Conservation (phyloP, 192 early-diverging fungal species). For the Backusella psychrophila region DNA sequence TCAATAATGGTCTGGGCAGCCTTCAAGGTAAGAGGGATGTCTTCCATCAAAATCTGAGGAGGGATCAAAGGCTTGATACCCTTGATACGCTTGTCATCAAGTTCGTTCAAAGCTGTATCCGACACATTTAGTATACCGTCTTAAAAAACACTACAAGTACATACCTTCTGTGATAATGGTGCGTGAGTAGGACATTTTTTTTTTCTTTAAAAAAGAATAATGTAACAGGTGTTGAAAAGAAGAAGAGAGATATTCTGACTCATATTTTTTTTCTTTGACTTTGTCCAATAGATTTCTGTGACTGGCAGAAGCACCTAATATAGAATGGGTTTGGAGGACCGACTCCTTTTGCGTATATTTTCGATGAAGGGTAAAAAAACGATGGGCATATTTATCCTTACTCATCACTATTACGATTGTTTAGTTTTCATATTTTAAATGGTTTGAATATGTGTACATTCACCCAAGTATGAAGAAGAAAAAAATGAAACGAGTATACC, state of each 20-base stretch:
- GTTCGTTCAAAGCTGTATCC: slow-evolving; percentile 77
- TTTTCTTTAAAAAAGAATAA: neutral
- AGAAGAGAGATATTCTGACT: neutral
- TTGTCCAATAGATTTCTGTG: slow-evolving; percentile 1
- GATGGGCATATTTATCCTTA: too few species aligned
- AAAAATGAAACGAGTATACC: neutral
- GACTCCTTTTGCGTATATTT: neutral
- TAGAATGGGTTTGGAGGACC: neutral
- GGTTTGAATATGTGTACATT: neutral
- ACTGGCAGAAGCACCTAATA: neutral
- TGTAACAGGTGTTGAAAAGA: neutral
- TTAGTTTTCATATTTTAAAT: neutral
- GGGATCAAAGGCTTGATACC: slow-evolving; percentile 81
- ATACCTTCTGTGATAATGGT: slow-evolving; percentile 12
- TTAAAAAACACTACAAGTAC: neutral
- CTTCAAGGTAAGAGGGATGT: slow-evolving; percentile 71
- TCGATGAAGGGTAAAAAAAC: too few species aligned
- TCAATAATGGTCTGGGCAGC: slow-evolving; percentile 74
- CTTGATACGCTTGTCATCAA: slow-evolving; percentile 89
- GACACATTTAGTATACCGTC: neutral
- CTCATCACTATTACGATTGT: too few species aligned
- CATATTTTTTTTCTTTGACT: neutral
- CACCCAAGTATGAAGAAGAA: neutral
- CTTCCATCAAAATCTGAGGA: slow-evolving; percentile 92
- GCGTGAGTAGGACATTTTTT: neutral